A percentile compares a stretch with the other conserved stretches of the same genome.
These are phyloP conservation scores for Zygoascus biomembranicola DNA, from an alignment of 805 yeast genomes.

Conservation along the genomic window DNA sequence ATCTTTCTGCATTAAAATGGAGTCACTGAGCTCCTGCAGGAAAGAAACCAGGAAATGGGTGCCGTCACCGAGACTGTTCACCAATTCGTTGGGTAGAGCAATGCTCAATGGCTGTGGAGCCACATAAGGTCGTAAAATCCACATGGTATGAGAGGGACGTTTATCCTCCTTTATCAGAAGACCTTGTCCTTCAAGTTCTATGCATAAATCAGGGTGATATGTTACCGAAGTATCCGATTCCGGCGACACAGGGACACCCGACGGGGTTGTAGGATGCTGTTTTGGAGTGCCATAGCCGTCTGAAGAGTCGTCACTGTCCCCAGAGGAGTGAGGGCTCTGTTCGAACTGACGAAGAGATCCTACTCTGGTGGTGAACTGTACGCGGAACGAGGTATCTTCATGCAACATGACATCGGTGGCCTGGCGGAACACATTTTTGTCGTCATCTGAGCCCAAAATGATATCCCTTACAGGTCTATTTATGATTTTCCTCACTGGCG, in stretches of 20 bases:
- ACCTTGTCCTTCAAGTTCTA: constrained; percentile 89
- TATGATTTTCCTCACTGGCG: constrained; percentile 45
- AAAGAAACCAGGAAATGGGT: constrained; percentile 74
- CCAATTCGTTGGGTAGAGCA: constrained; percentile 60
- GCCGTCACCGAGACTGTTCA: constrained; percentile 82
- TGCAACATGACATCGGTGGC: constrained; percentile 63
- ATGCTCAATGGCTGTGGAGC: constrained; percentile 54
- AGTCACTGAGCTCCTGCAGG: constrained; percentile 53
- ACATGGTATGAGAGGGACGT: constrained; percentile 75
- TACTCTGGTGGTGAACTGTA: constrained; percentile 49
- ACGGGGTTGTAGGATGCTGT: background rate
- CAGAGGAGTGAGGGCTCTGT: background rate
- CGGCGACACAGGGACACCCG: background rate
- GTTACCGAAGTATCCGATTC: background rate
- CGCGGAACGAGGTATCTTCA: constrained; percentile 72
- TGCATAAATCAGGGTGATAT: constrained; percentile 3
- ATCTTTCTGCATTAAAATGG: constrained; percentile 50
- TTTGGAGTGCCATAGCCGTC: background rate
- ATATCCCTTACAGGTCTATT: constrained; percentile 51
- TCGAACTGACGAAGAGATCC: constrained; percentile 4
- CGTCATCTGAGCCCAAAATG: constrained; percentile 58
- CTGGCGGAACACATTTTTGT: constrained; percentile 55
- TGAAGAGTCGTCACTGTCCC: background rate
- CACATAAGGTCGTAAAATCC: constrained; percentile 78
- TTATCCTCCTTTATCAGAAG: constrained; percentile 62